These are phyloP conservation scores for Candida loeiensis DNA, from an alignment of 805 yeast genomes.

Conservation along the genomic window DNA sequence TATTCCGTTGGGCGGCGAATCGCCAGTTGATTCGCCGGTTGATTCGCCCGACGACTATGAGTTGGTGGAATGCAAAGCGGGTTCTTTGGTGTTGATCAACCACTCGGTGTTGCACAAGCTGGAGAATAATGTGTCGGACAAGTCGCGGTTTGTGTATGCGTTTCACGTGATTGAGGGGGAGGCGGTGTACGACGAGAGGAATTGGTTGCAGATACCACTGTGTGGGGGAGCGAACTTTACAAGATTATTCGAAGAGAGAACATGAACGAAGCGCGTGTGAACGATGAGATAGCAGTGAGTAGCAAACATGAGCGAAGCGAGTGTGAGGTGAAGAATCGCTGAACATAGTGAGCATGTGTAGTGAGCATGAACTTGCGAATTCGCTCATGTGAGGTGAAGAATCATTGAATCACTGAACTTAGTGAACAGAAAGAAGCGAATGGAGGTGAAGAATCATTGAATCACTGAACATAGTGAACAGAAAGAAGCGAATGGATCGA, in stretches of 20 bases:
- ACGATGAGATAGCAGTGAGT: background rate
- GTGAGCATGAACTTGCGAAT: no score
- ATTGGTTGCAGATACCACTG: slow-evolving; percentile 75
- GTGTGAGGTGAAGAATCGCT: background rate
- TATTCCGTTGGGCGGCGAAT: slow-evolving; percentile 26
- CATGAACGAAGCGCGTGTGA: background rate
- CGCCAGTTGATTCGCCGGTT: slow-evolving; percentile 18
- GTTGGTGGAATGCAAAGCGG: slow-evolving; percentile 62
- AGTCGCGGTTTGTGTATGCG: slow-evolving; percentile 71
- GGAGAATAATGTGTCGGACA: slow-evolving; percentile 50
- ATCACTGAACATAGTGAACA: no score
- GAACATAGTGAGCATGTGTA: background rate
- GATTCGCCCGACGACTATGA: slow-evolving; percentile 42
- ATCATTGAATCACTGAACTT: no score
- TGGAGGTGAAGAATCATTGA: no score
- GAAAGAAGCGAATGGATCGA: no score
- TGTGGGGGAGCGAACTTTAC: slow-evolving; percentile 61
- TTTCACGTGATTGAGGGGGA: slow-evolving; percentile 75
- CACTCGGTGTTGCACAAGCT: slow-evolving; percentile 72
- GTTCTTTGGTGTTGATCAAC: slow-evolving; percentile 67
- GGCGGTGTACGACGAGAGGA: slow-evolving; percentile 55
- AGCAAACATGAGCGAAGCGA: background rate
- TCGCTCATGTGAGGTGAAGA: no score
- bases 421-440: no score
- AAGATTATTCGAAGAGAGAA: slow-evolving; percentile 30